Base-by-base conservation (phyloP, 2,329 filamentous ascomycete species). In the Aureobasidium sp. region DNA sequence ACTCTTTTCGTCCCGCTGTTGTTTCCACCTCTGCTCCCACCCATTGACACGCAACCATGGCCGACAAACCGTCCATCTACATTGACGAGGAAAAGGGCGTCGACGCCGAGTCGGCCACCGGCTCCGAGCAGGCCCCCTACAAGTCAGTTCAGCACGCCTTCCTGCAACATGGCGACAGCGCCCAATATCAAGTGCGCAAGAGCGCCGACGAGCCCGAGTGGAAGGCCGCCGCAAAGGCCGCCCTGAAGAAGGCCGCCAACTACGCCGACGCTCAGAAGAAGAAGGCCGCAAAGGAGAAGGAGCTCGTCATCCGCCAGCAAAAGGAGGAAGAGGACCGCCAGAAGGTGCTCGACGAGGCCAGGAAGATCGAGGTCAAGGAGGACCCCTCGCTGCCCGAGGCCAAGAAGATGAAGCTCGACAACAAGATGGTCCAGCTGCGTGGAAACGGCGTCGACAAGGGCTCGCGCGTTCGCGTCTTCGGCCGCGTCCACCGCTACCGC, bases 151-250 rank as follows among this genome's bases (percentile, higher is more conserved):
- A 87, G 67, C 86, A 86, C 72, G 91, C 90, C 66, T 89, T 90
- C 76, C 82, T 91, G 71, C 84, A 89, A 75, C 84, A 87, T 75
- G 78, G 84, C 68, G 81, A 85, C 62, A 78, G 80, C 48, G 80
- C 83, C 64, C 76, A 81, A 68, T 94, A 90, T 75, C 79, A 87
- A 66, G 85, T 82, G 52, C 85, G 87, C 72, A 88, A 89, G 68
- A 81, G 82, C 66, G 79, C 81, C 60, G 82, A 81, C 60, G 82
- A 84, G 66, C 76, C 87, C 66, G 82, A 85, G 68, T 96, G 88
- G 88, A 93, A 92, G 78, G 86, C 88, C 61, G 88, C 86, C 22
- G 87, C 89, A 64, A 95, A 94, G 79, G 89, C 88, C 64, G 90
- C 90, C 25, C 75, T 91, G 72, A 96, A 96, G 81, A 95, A 95